A percentile compares a stretch with the other conserved stretches of the same genome.
phyloP scores from a whole-genome alignment of 495 filamentous ascomycete species.

The Penicillium goetzii region DNA sequence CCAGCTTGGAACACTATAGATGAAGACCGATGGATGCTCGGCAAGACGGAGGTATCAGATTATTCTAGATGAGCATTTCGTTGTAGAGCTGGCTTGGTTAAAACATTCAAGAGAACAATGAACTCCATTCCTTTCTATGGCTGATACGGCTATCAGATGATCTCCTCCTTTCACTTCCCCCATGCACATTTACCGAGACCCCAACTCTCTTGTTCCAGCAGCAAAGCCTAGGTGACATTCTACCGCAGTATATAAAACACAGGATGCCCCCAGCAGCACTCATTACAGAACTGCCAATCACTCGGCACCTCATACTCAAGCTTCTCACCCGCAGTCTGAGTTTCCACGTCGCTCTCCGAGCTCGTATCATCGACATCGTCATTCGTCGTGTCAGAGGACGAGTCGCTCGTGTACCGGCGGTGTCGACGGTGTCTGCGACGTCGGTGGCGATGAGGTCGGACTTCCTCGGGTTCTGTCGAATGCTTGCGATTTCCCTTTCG shows the following conservation, averaged over 20 bases:
- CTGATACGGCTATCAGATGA: neutral
- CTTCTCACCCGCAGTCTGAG: neutral
- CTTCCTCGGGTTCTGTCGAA: neutral
- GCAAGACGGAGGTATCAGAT: neutral
- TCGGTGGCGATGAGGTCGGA: constrained; percentile 4
- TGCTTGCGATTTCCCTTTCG: neutral
- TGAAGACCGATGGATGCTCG: neutral
- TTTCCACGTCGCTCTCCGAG: neutral
- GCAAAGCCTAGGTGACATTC: neutral
- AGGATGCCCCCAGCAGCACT: constrained; percentile 1
- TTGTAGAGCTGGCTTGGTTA: too few relatives aligned
- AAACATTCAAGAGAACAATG: neutral
- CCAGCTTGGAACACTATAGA: neutral
- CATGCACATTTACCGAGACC: neutral
- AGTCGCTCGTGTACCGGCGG: neutral
- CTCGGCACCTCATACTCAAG: constrained; percentile 1
- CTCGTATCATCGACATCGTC: neutral
- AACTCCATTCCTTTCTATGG: neutral
- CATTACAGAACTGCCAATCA: constrained; percentile 1
- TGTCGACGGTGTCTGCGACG: neutral
- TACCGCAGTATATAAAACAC: neutral
- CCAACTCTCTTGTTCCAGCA: neutral
- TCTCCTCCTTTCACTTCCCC: neutral
- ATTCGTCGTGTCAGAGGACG: neutral
- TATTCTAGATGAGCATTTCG: too few relatives aligned